A percentile compares a stretch with the other conserved stretches of the same genome.
Conservation (phyloP, 75 land plant genomes). For the Cunninghamia lanceolata region DNA sequence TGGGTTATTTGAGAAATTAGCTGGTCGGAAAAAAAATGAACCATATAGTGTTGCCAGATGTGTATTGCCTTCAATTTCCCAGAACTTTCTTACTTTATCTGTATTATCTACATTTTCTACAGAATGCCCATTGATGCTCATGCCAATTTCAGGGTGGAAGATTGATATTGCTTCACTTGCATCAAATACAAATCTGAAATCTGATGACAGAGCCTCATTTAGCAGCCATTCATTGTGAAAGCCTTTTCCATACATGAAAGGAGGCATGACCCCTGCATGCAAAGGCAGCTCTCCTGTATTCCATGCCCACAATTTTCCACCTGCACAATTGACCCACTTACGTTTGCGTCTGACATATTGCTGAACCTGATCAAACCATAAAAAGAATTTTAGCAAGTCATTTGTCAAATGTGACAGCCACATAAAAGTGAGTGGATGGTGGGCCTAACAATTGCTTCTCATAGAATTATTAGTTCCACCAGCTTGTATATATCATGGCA, state of each 20-base stretch:
- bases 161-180: slow-evolving; percentile 50
- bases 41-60: slow-evolving; percentile 71
- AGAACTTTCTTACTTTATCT: slow-evolving; percentile 22
- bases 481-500: neutral
- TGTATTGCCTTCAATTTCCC: slow-evolving; percentile 62
- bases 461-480: neutral
- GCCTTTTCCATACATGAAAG: slow-evolving; percentile 83
- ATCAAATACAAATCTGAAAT: slow-evolving; percentile 71
- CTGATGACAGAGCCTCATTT: slow-evolving; percentile 61
- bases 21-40: slow-evolving; percentile 37
- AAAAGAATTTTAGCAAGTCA: neutral
- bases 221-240: slow-evolving; percentile 77
- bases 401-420: neutral
- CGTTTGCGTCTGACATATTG: slow-evolving; percentile 27
- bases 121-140: slow-evolving; percentile 3
- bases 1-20: slow-evolving; percentile 28
- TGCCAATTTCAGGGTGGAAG: slow-evolving; percentile 25
- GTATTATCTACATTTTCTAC: neutral
- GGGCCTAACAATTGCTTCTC: neutral
- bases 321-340: slow-evolving; percentile 25
- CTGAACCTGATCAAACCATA: slow-evolving; percentile 45
- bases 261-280: slow-evolving; percentile 81
- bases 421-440: neutral
- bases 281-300: slow-evolving; percentile 63
- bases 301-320: slow-evolving; percentile 79